These are phyloP conservation scores for Colletotrichum liriopes DNA, from an alignment of 2,329 filamentous ascomycete genomes.

Conservation along the genomic window DNA sequence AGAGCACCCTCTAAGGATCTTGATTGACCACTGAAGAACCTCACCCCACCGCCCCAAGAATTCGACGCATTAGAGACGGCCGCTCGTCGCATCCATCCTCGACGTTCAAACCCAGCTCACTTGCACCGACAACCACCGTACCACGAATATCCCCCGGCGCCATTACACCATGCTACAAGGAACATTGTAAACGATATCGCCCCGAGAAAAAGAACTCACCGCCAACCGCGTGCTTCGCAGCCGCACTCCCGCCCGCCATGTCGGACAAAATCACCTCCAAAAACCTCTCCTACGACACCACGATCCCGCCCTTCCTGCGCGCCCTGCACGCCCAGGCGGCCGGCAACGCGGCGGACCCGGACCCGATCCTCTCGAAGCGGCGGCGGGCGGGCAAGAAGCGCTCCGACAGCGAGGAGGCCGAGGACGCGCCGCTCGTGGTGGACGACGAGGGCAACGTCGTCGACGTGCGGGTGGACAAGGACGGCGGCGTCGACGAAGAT, in stretches of 20 bases:
- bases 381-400: slow-evolving; percentile 68
- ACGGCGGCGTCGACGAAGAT: slow-evolving; percentile 59
- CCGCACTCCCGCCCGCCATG: slow-evolving; percentile 53
- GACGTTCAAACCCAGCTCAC: not conserved
- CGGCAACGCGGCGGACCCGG: slow-evolving; percentile 64
- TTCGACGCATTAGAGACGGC: not conserved
- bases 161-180: not conserved
- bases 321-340: slow-evolving; percentile 69
- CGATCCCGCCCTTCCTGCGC: slow-evolving; percentile 74
- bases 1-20: slow-evolving; percentile 8
- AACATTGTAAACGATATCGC: not conserved
- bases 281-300: slow-evolving; percentile 76
- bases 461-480: slow-evolving; percentile 60
- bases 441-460: slow-evolving; percentile 80
- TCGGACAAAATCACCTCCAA: slow-evolving; percentile 78
- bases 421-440: slow-evolving; percentile 83
- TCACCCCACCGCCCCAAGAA: not conserved
- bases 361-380: slow-evolving; percentile 66
- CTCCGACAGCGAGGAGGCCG: slow-evolving; percentile 78
- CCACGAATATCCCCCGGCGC: not conserved
- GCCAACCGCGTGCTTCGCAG: not conserved
- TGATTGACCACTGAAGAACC: not conserved
- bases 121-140: not conserved
- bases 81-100: not conserved
- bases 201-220: not conserved